Conservation (phyloP, 2,329 filamentous ascomycete genomes). For the Aspergillus ochraceoroseus region DNA sequence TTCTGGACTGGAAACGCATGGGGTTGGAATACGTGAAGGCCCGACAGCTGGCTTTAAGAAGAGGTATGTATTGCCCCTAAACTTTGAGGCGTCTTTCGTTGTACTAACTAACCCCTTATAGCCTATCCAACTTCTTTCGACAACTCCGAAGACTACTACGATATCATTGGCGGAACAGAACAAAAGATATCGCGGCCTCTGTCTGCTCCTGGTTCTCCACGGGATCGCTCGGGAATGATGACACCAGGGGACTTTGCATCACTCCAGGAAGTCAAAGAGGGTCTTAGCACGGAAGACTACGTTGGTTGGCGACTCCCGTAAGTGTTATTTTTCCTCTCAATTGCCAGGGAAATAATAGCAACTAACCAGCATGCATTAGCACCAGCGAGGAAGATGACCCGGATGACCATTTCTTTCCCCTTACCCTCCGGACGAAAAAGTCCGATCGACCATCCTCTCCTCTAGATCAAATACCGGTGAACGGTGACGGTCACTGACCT, state of each 20-base stretch:
- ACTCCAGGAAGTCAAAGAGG: constrained; percentile 88
- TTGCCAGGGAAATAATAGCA: not conserved
- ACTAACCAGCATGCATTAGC: constrained; percentile 28
- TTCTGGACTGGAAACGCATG: constrained; percentile 99
- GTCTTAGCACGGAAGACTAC: constrained; percentile 92
- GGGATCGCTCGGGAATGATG: constrained; percentile 94
- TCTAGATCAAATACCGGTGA: constrained; percentile 35
- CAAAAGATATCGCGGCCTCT: constrained; percentile 93
- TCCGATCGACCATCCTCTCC: constrained; percentile 37
- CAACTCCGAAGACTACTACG: constrained; percentile 70
- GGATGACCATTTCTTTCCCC: constrained; percentile 68
- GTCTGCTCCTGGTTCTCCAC: constrained; percentile 87
- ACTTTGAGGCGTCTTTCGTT: too few relatives aligned
- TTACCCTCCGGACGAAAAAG: constrained; percentile 56
- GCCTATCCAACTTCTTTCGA: constrained; percentile 86
- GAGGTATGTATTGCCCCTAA: constrained; percentile 46
- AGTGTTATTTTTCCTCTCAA: constrained; percentile 47
- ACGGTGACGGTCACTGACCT: constrained; percentile 20
- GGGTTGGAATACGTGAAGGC: constrained; percentile 99
- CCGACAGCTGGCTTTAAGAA: constrained; percentile 79
- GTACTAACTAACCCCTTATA: constrained; percentile 26
- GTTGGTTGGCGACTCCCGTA: constrained; percentile 97
- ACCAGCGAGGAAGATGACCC: constrained; percentile 85
- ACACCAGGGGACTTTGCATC: constrained; percentile 97
- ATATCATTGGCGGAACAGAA: constrained; percentile 87